Percentiles rank a stretch among this genome's conserved stretches.
Conservation (phyloP, 345 rosid species). For the Capsella bursapastoris region DNA sequence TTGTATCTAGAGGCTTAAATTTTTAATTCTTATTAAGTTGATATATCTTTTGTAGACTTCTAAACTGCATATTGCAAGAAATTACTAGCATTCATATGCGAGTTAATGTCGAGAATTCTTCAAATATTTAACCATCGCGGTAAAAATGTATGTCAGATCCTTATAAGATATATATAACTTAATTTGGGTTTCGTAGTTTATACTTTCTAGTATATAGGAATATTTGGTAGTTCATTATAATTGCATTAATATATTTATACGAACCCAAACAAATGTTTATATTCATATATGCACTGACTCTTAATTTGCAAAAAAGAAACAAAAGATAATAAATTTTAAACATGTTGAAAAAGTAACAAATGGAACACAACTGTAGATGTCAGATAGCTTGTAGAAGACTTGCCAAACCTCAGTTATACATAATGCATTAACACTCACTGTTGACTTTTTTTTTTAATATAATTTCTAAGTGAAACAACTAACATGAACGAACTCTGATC, state of each 20-base stretch:
- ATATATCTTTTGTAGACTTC: background rate
- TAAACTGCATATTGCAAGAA: background rate
- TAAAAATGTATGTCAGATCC: background rate
- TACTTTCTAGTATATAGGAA: background rate
- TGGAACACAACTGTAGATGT: conserved; percentile 39
- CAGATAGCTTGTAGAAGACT: conserved; percentile 31
- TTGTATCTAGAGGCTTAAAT: background rate
- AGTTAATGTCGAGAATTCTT: background rate
- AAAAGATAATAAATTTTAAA: background rate
- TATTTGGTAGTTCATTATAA: background rate
- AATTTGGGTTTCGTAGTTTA: background rate
- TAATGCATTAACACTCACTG: conserved; percentile 34
- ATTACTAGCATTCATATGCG: background rate
- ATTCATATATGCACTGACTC: background rate
- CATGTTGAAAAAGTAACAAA: conserved; percentile 25
- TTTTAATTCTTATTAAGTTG: background rate
- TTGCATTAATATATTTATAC: background rate
- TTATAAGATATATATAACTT: background rate
- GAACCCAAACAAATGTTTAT: background rate
- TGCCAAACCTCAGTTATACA: conserved; percentile 37
- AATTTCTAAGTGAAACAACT: conserved; percentile 2
- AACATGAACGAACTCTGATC: background rate
- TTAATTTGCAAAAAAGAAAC: background rate
- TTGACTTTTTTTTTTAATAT: conserved; percentile 17
- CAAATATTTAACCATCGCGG: background rate